Conservation (phyloP, 441 rosid genomes). For the Hura crepitans region DNA sequence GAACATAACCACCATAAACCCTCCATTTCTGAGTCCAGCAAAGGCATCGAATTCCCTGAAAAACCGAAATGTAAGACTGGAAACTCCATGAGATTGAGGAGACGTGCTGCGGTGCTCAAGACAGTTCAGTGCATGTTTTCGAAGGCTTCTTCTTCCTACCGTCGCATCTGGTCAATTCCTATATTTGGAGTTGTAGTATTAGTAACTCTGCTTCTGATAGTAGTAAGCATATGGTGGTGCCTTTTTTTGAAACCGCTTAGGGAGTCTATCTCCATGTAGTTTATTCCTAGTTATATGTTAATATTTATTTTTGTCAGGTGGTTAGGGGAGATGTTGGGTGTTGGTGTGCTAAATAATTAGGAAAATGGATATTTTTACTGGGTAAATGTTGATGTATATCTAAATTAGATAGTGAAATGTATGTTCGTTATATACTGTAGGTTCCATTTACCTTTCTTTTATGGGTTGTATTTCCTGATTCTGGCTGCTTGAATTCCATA, state of each 20-base stretch:
- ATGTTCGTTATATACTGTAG: not conserved
- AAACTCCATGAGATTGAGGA: constrained; percentile 8
- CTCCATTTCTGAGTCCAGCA: constrained; percentile 10
- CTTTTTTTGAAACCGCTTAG: constrained; percentile 16
- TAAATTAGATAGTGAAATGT: constrained; percentile 2
- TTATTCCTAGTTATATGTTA: not conserved
- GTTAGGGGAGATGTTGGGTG: not conserved
- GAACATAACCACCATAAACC: constrained; percentile 25
- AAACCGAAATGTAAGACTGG: constrained; percentile 1
- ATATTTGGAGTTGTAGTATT: constrained; percentile 34
- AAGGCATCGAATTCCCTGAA: constrained; percentile 16
- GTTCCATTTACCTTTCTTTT: no score
- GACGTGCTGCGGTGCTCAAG: constrained; percentile 20
- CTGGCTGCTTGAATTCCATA: no score
- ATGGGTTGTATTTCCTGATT: no score
- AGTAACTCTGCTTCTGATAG: constrained; percentile 33
- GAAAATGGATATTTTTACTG: not conserved
- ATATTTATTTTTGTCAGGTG: not conserved
- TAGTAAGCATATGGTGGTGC: constrained; percentile 30
- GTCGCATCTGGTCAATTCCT: constrained; percentile 19
- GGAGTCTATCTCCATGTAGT: constrained; percentile 8
- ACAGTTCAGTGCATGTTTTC: constrained; percentile 25
- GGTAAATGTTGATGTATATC: constrained; percentile 12
- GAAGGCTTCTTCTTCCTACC: constrained; percentile 20
- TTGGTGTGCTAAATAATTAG: constrained; percentile 1